Conservation (phyloP, 1,284 basidiomycete species). For the Trichosporon sp. region DNA sequence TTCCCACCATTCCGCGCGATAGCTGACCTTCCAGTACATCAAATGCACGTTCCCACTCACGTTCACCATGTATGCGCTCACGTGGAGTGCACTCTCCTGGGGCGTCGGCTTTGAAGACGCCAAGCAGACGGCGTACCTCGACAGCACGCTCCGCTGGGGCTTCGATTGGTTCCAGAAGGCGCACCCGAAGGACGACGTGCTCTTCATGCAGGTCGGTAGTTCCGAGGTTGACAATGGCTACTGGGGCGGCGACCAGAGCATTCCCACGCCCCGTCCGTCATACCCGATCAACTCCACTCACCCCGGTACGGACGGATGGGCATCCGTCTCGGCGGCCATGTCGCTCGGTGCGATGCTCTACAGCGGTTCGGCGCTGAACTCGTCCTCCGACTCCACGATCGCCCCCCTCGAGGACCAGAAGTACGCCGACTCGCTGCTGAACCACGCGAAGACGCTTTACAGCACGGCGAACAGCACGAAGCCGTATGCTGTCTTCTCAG, state of each 20-base stretch:
- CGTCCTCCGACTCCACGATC: slow-evolving; percentile 51
- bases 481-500: slow-evolving; percentile 49
- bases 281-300: slow-evolving; percentile 74
- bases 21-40: slow-evolving; percentile 62
- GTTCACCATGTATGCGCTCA: slow-evolving; percentile 76
- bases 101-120: slow-evolving; percentile 79
- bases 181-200: slow-evolving; percentile 71
- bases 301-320: slow-evolving; percentile 87
- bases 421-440: slow-evolving; percentile 70
- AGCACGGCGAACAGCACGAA: slow-evolving; percentile 65
- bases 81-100: slow-evolving; percentile 82
- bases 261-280: slow-evolving; percentile 72
- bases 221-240: slow-evolving; percentile 72
- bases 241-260: slow-evolving; percentile 74
- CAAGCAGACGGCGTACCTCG: slow-evolving; percentile 84
- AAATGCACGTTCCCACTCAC: slow-evolving; percentile 80
- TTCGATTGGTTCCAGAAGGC: slow-evolving; percentile 84
- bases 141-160: slow-evolving; percentile 83
- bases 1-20: not conserved
- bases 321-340: slow-evolving; percentile 79
- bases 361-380: slow-evolving; percentile 62
- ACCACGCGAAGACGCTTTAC: slow-evolving; percentile 75
- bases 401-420: slow-evolving; percentile 71
- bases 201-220: slow-evolving; percentile 77
- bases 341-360: slow-evolving; percentile 82